Percentiles rank a stretch among this genome's conserved stretches.
These are phyloP conservation scores for Imleria badia DNA, from an alignment of 768 basidiomycete genomes.

Conservation along the genomic window DNA sequence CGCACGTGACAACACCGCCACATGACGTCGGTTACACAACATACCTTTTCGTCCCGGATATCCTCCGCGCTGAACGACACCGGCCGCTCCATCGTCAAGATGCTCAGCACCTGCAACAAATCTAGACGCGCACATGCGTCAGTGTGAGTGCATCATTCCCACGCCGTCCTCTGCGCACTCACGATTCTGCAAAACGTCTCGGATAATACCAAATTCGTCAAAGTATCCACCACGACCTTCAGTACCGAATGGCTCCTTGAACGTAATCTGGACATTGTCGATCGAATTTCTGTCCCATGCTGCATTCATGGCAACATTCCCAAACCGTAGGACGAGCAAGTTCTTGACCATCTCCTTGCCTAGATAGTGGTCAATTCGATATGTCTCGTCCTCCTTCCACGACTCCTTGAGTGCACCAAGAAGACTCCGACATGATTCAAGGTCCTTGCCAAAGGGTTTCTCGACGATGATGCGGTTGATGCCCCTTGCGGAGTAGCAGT, in stretches of 20 bases:
- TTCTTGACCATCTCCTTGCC: constrained; percentile 99
- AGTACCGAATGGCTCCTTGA: constrained; percentile 99
- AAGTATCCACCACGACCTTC: constrained; percentile 99
- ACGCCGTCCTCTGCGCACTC: constrained; percentile 37
- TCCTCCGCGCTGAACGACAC: constrained; percentile 97
- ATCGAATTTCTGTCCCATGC: constrained; percentile 96
- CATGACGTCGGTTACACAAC: constrained; percentile 4
- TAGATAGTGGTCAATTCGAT: constrained; percentile 98
- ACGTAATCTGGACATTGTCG: constrained; percentile 97
- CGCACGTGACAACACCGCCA: constrained; percentile 13
- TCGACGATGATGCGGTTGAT: constrained; percentile 94
- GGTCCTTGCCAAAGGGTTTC: constrained; percentile 97
- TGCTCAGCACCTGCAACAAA: constrained; percentile 89
- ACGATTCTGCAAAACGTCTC: constrained; percentile 98
- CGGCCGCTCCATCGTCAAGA: constrained; percentile 97
- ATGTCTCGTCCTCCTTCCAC: constrained; percentile 97
- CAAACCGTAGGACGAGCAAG: constrained; percentile 91
- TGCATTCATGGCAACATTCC: constrained; percentile 85
- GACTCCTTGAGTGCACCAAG: constrained; percentile 76
- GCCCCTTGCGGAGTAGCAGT: constrained; percentile 72
- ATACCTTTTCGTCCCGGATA: constrained; percentile 97
- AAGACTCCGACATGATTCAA: constrained; percentile 78
- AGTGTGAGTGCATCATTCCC: constrained; percentile 10
- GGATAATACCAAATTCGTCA: constrained; percentile 99
- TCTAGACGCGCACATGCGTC: constrained; percentile 49